These are phyloP conservation scores for Rhodotorula sp. DNA, from an alignment of 1,284 basidiomycete genomes.

Conservation along the genomic window DNA sequence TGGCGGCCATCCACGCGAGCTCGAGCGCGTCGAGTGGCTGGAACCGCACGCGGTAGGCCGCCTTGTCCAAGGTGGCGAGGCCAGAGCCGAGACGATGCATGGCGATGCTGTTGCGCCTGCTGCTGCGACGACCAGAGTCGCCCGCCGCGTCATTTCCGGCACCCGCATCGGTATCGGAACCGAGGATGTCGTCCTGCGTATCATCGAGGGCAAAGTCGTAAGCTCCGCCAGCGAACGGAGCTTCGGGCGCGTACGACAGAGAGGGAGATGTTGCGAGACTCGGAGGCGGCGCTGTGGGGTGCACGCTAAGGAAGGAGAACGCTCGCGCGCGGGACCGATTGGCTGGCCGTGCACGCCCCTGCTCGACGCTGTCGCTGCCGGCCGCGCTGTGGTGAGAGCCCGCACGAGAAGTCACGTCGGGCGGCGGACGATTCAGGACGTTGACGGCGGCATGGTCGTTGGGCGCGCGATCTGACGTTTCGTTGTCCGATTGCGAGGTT, in stretches of 20 bases:
- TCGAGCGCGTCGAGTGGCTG: constrained; percentile 20
- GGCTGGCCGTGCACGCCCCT: too few relatives aligned
- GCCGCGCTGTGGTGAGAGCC: background rate
- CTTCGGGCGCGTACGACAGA: constrained; percentile 2
- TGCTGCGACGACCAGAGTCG: too few relatives aligned
- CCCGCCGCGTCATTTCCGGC: background rate
- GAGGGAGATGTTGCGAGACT: background rate
- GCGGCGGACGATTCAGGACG: background rate
- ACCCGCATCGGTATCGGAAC: background rate
- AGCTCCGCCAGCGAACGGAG: constrained; percentile 15
- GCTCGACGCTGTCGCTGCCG: background rate
- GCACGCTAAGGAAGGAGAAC: constrained; percentile 2
- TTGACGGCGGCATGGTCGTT: too few relatives aligned
- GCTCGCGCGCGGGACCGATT: background rate
- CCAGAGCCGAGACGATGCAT: too few relatives aligned
- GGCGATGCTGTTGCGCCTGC: too few relatives aligned
- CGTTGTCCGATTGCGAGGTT: background rate
- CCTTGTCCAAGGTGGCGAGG: background rate
- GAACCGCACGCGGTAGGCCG: constrained; percentile 12
- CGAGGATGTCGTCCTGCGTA: background rate
- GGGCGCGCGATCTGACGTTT: background rate
- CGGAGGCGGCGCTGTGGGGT: background rate
- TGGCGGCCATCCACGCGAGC: constrained; percentile 26
- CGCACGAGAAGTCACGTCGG: background rate
- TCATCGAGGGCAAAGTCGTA: constrained; percentile 20